Base-by-base conservation (phyloP, 129 eudicot species). In the Ambrosia artemisiifolia region DNA sequence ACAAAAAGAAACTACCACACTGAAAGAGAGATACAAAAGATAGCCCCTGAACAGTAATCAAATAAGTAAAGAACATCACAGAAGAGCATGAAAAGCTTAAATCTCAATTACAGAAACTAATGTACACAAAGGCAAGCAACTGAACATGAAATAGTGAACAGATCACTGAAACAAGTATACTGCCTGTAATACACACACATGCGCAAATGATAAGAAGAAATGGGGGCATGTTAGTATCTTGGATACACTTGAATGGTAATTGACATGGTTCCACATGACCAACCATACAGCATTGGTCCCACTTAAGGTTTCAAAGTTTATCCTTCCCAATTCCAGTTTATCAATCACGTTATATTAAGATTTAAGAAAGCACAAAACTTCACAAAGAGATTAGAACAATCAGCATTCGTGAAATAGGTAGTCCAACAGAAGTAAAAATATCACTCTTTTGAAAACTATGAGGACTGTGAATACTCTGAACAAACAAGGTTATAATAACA, bases 281-380 rank as follows among this genome's bases (percentile, higher is more conserved):
- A 54, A 38, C 66, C 53, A 63, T 36, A 55, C 28, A 71, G 50
- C 66, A 19, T 71, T 71, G 65, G 55, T 55, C 54, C 19, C 18
- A 6, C 42, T 51, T 20, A 24, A 24, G 28, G 54, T 54, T 54
- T 40, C 8, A 54, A 38, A 13, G 30, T 56, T 71, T 19, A 70
- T 5, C 64, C 14, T 53, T 53, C 65, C 13, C 64, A 53, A 35
- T 40, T 71, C 42, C 20, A 71, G 30, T 38, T 16, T 16, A 50
- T 24, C 9, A 16, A 17, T 69, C 63, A 51, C 14, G 13, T 57
- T 48, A 24, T 57, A 30, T 40, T 40, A 40, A 36, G 7, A 36
- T 56, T 24, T 56, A 10, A 28, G 8, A 57, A 28, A 57, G 14
- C 38, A 57, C 38, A 57, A 57, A 55, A 11, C 20, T 12, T 57